Evolutionary conservation across 2,329 filamentous ascomycete species (phyloP), one percentile per base, ranked within the genome.

Genomic region (Chaetomiaceae sp.): DNA sequence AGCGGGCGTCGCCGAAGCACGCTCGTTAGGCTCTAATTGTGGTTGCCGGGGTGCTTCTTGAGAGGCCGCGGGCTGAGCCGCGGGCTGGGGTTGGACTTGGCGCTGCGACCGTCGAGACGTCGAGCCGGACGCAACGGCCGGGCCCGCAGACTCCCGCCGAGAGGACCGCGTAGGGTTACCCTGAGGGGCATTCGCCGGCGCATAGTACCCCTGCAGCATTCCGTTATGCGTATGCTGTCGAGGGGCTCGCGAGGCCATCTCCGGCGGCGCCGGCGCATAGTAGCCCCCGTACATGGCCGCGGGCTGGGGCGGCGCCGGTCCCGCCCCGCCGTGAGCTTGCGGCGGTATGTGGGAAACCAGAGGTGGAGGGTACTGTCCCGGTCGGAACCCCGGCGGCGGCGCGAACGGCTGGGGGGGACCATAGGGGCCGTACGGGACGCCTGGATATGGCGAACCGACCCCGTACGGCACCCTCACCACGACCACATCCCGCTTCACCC

Each of bases 241-340:
- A n/a, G 37, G 10, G 11, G 24, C 12, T 11, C 33, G 6, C 24
- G 24, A 32, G 12, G 6, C n/a, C 17, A 17, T 22, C 3, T 24
- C 17, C 17, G 24, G 38, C 2, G 43, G 45, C 8, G 37, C 35
- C 9, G 53, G 53, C 17, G 46, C 51, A 27, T 55, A 55, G 49
- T 50, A 55, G 1, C 53, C 53, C 4, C 32, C 48, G 30, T 53
- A 55, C 38, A 45, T 5, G 4, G 30, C 36, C 1, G 35, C 38
- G 20, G 33, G 43, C 7, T 42, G 38, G 14, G 50, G 38, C 4
- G 45, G 36, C 14, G 27, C 27, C 3, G 44, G 36, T 8, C 15
- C 35, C 2, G 26, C 37, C 4, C 33, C 27, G 2, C 18, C 37
- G 15, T 26, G 17, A 1, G 38, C 22, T 18, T 45, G 42, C 4